phyloP scores from a whole-genome alignment of 1,284 basidiomycete species.

The Flammula alnicola region DNA sequence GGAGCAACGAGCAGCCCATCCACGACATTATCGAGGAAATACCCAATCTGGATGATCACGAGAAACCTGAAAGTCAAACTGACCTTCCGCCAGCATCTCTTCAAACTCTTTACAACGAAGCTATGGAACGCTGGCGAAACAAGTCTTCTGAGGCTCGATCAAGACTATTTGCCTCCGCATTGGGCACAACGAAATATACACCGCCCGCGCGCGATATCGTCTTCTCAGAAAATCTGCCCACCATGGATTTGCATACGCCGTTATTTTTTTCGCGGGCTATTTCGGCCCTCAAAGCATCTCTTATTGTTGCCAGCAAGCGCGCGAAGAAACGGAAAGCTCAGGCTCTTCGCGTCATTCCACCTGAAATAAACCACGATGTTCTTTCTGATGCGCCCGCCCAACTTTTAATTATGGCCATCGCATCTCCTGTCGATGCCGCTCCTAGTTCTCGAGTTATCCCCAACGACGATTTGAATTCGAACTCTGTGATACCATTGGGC shows the following conservation, averaged over 20 bases:
- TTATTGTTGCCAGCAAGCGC: conserved; percentile 1
- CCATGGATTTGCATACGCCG: not conserved
- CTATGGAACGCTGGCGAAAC: not conserved
- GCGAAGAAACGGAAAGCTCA: not conserved
- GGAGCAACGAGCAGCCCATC: too few species aligned
- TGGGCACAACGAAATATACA: not conserved
- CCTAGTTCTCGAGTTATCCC: too few species aligned
- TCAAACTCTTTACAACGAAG: not conserved
- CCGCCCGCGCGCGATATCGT: not conserved
- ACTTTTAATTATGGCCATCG: too few species aligned
- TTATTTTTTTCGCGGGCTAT: conserved; percentile 4
- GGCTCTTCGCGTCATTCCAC: not conserved
- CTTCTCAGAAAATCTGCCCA: not conserved
- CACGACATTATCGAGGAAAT: too few species aligned
- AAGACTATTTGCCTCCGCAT: not conserved
- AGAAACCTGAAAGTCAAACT: too few species aligned
- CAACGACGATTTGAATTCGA: too few species aligned
- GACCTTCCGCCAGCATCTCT: too few species aligned
- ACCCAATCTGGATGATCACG: too few species aligned
- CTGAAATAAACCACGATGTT: too few species aligned
- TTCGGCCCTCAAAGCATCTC: not conserved
- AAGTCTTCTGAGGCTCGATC: not conserved
- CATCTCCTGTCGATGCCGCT: too few species aligned
- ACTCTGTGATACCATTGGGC: too few species aligned
- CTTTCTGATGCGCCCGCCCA: too few species aligned